Base-by-base conservation (phyloP, 371 early-diverging fungal species). In the Catenaria anguillulae region DNA sequence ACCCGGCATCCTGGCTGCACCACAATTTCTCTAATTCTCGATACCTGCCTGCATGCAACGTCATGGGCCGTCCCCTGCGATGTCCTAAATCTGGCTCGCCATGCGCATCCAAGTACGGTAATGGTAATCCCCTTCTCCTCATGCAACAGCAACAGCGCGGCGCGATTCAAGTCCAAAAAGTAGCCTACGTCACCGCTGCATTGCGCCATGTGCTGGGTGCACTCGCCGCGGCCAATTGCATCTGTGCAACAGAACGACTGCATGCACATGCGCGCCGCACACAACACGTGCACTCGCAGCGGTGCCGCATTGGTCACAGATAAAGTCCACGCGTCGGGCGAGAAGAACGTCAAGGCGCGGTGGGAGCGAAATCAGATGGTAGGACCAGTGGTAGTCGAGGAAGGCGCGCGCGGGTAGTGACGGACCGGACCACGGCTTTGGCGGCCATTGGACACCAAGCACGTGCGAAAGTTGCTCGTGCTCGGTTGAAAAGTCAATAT, bases 31-130 rank as follows among this genome's bases (percentile, higher is more conserved):
- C 74, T 55, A 94, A 75, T 63, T 92, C 92, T 59, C 86, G 83
- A 70, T 91, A 93, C 33, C 95, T 77, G 60, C 79, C 80, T n/a
- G 69, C 63, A 68, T 87, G 86, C 63, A 93, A 71, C 63, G 82
- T 91, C 67, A 88, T 89, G 13, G 90, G 90, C 40, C 87, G 71
- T 19, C 93, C 93, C 26, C 88, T 83, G 69, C 84, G 83, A 66
- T 50, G 65, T 1, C 86, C 86, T 62, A 85, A 70, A 70, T 95
- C 95, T 0, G 86, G 84, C 72, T 97, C 97, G 34, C 96, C 97
- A 70, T 97, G 95, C 42, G 83, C 71, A 68, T 97, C 96, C 60
- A 95, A 70, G 72, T 94, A 97, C 0, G 97, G 97, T 31, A 93
- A 86, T 60, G 83, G 82, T 65, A 87, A 80, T 84, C 5, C 96